Evolutionary conservation across 805 yeast species (phyloP), one percentile per base, ranked within the genome.

Genomic region (Candida maris): DNA sequence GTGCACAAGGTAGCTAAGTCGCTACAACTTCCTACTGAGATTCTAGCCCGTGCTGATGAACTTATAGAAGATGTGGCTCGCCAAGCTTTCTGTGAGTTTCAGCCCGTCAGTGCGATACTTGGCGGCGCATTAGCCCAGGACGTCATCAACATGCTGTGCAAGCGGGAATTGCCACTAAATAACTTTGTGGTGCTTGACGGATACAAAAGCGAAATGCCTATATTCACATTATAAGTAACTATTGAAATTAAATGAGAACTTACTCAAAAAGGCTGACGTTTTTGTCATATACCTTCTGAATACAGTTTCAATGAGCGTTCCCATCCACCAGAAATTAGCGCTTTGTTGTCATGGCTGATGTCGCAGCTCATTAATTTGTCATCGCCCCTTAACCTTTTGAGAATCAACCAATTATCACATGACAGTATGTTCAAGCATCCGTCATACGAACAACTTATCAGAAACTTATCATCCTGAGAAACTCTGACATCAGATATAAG

Each of bases 51-150:
- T 3, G 63, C 68, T 13, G 64, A 70, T 17, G 49, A 44, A 2
- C 61, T 68, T 34, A 44, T 75, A 18, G 56, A 62, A 4, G 52
- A 60, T 18, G 57, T 81, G 30, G 45, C 70, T 1, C 57, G 52
- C 15, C 86, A 82, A 52, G 70, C 70, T 6, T 65, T 52, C 44
- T 60, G 86, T 2, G 94, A 88, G 52, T 75, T 84, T 46, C 73
- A 87, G 8, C 96, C 97, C 1, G 80, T 81, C 0, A 78, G 93
- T 4, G 94, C 97, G 1, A 75, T 93, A 2, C 48, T 91, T 5
- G 98, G 97, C 5, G 98, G 97, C 1, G 72, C 86, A 1, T 61
- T 91, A 17, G 84, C 95, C 2, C 98, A 93, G 61, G 96, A 89
- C 56, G 81, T 87, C 10, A 83, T 93, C 30, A 93, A 93, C 62